Conservation (phyloP, 1,139 yeast genomes). For the Kodamaea fungicola region DNA sequence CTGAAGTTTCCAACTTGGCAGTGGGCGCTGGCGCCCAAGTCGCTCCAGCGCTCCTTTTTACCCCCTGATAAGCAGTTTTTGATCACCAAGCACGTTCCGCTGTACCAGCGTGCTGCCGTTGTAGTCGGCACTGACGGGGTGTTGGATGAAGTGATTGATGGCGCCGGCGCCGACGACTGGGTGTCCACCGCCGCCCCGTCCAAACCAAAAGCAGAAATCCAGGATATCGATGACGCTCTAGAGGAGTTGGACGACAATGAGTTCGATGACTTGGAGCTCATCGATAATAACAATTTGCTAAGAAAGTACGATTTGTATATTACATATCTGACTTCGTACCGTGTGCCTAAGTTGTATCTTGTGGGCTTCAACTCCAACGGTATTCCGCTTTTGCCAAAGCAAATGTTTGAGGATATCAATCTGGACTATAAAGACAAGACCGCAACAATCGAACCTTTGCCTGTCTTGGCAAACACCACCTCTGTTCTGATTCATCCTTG, state of each 20-base stretch:
- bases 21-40: constrained; percentile 75
- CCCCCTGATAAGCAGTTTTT: constrained; percentile 85
- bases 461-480: constrained; percentile 74
- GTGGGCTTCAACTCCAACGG: constrained; percentile 87
- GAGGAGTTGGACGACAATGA: constrained; percentile 27
- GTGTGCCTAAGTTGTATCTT: constrained; percentile 92
- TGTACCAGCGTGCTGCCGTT: constrained; percentile 67
- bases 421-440: constrained; percentile 93
- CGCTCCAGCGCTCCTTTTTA: constrained; percentile 62
- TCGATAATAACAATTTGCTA: constrained; percentile 31
- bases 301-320: constrained; percentile 86
- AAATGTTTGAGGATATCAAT: constrained; percentile 93
- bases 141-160: constrained; percentile 27
- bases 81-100: constrained; percentile 87
- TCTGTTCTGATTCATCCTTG: constrained; percentile 96
- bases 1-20: constrained; percentile 96
- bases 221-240: constrained; percentile 30
- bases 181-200: constrained; percentile 17
- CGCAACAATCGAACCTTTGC: constrained; percentile 91
- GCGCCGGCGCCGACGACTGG: constrained; percentile 60
- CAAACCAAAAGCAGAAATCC: constrained; percentile 15
- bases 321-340: constrained; percentile 87
- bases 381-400: constrained; percentile 77
- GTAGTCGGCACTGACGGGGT: constrained; percentile 32
- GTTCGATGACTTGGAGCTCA: constrained; percentile 29